phyloP scores from a whole-genome alignment of 106 monocot genomes.

The Acanthochlamys bracteata region DNA sequence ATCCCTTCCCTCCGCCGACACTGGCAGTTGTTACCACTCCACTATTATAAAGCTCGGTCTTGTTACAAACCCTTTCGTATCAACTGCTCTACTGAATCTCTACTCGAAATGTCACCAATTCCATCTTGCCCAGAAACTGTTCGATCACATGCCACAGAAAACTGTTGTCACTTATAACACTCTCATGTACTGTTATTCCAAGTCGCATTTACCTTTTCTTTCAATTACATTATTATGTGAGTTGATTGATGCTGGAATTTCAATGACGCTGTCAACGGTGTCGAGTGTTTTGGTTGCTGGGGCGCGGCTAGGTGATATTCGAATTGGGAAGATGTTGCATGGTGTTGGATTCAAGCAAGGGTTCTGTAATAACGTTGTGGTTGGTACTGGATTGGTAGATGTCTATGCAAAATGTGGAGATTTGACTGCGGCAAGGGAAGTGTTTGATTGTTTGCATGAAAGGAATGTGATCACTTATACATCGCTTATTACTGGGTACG shows the following conservation, averaged over 20 bases:
- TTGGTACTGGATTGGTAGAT: conserved; percentile 37
- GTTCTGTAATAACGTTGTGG: conserved; percentile 25
- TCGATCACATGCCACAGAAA: conserved; percentile 34
- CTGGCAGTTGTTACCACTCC: conserved; percentile 1
- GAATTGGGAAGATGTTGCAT: conserved; percentile 21
- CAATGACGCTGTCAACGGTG: conserved; percentile 20
- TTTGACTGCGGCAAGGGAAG: conserved; percentile 19
- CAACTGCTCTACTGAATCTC: conserved; percentile 21
- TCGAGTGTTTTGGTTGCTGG: conserved; percentile 29
- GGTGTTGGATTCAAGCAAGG: conserved; percentile 26
- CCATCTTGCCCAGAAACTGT: conserved; percentile 18
- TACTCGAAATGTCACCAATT: conserved; percentile 20
- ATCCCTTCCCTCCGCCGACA: background rate
- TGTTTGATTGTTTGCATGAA: conserved; percentile 47
- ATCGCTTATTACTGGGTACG: conserved; percentile 38
- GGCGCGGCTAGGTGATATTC: background rate
- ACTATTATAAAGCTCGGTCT: conserved; percentile 28
- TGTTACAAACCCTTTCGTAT: conserved; percentile 27
- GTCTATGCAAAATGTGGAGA: conserved; percentile 34
- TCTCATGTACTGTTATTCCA: conserved; percentile 26
- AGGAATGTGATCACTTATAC: conserved; percentile 52
- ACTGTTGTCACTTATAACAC: conserved; percentile 39
- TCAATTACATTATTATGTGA: conserved; percentile 10
- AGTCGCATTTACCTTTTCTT: background rate
- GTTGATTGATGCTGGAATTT: conserved; percentile 14